These are phyloP conservation scores for Phyllosticta capitalensis DNA, from an alignment of 2,329 filamentous ascomycete genomes.

Conservation along the genomic window DNA sequence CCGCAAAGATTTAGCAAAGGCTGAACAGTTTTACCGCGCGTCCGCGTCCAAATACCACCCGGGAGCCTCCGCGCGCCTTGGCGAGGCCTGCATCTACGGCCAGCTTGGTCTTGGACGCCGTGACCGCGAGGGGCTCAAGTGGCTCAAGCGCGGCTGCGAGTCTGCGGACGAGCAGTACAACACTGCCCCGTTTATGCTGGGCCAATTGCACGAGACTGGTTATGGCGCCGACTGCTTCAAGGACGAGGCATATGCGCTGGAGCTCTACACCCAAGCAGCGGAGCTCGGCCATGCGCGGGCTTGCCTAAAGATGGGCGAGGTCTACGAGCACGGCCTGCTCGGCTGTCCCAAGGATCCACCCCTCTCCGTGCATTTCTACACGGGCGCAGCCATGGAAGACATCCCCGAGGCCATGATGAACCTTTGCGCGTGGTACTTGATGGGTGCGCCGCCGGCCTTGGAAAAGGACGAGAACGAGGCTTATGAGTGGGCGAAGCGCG, in stretches of 20 bases:
- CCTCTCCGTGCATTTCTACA: slow-evolving; percentile 95
- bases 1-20: slow-evolving; percentile 79
- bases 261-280: slow-evolving; percentile 88
- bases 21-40: slow-evolving; percentile 84
- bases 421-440: slow-evolving; percentile 95
- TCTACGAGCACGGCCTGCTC: slow-evolving; percentile 86
- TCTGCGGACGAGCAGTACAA: slow-evolving; percentile 89
- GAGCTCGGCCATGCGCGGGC: slow-evolving; percentile 85
- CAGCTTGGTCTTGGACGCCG: slow-evolving; percentile 77
- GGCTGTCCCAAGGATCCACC: slow-evolving; percentile 84
- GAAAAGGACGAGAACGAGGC: slow-evolving; percentile 95
- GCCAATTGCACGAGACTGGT: slow-evolving; percentile 79
- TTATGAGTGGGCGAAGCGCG: slow-evolving; percentile 87
- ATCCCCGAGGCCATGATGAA: slow-evolving; percentile 94
- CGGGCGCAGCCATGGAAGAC: slow-evolving; percentile 74
- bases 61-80: slow-evolving; percentile 85
- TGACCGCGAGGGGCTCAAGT: slow-evolving; percentile 88
- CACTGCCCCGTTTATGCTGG: slow-evolving; percentile 82
- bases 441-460: slow-evolving; percentile 82
- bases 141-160: slow-evolving; percentile 89
- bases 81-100: slow-evolving; percentile 78
- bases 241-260: slow-evolving; percentile 81
- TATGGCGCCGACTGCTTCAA: slow-evolving; percentile 82
- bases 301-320: slow-evolving; percentile 82
- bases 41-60: slow-evolving; percentile 91